Base-by-base conservation (phyloP, 2,329 filamentous ascomycete genomes). In the Trichothecium roseum region DNA sequence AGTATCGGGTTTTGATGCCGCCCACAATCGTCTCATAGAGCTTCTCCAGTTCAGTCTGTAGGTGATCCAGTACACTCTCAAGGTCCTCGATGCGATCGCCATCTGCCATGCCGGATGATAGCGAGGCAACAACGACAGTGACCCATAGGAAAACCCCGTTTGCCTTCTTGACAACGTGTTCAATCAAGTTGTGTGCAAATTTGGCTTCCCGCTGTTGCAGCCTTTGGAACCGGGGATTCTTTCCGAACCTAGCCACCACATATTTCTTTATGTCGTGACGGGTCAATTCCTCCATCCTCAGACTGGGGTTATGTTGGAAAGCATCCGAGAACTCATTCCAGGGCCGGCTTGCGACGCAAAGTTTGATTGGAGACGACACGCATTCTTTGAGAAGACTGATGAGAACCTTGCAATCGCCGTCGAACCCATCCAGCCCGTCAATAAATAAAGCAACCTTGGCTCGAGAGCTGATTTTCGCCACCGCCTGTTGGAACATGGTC, bases 371-470 rank as follows among this genome's bases (percentile, higher is more conserved):
- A 30, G 28, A 30, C 16, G 28, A 30, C 16, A 13, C 28, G 28
- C 28, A 30, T 30, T 30, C 28, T 17, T 30, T 30, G 28, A 30
- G 28, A 30, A 30, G 28, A 30, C 13, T 30, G 28, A 30, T 30
- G 32, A 17, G 32, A n/a, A 17, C 13, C 32, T 34, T 24, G 32
- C 32, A 22, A 16, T 34, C 32, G 18, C 32, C 32, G 32, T 22
- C 18, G 32, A 24, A 24, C 32, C 22, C 32, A n/a, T 34, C 32
- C 32, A 34, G 32, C 10, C 32, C 32, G 32, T 34, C 32, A n/a
- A 34, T 34, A 16, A 34, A 24, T 22, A 34, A 34, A 24, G 17
- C 17, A 24, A 34, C 12, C 32, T 24, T 34, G 4, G 32, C 32
- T 24, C 32, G 32, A 24, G 32, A 34, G 17, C 17, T 22, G 12